These are phyloP conservation scores for Ulmus americana DNA, from an alignment of 331 rosid species.

Conservation along the genomic window DNA sequence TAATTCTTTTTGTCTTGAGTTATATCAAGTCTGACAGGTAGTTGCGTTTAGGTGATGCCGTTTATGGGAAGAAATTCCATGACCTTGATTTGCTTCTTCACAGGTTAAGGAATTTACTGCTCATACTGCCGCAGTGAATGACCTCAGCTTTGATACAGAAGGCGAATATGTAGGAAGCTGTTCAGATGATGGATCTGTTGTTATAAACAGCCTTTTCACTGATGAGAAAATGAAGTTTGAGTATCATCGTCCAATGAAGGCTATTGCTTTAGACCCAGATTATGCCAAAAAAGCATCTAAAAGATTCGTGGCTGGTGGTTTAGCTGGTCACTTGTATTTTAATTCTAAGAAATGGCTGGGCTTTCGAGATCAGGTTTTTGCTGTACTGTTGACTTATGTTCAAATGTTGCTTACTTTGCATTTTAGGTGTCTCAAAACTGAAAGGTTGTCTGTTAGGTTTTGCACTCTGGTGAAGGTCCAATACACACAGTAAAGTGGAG, in stretches of 20 bases:
- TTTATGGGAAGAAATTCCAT: slow-evolving; percentile 15
- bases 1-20: background rate
- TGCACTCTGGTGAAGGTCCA: slow-evolving; percentile 99
- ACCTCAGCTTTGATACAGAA: slow-evolving; percentile 79
- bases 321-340: slow-evolving; percentile 79
- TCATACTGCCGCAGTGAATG: slow-evolving; percentile 80
- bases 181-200: slow-evolving; percentile 87
- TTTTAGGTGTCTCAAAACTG: slow-evolving; percentile 18
- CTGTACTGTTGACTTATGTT: slow-evolving; percentile 15
- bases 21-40: background rate
- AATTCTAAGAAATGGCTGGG: slow-evolving; percentile 94
- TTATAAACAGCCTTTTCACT: slow-evolving; percentile 73
- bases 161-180: slow-evolving; percentile 96
- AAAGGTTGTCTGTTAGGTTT: slow-evolving; percentile 49
- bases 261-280: slow-evolving; percentile 79
- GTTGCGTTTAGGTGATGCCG: slow-evolving; percentile 15
- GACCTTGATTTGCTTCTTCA: slow-evolving; percentile 22
- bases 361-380: slow-evolving; percentile 79
- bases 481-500: slow-evolving; percentile 96
- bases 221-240: slow-evolving; percentile 84
- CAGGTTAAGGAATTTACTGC: slow-evolving; percentile 86
- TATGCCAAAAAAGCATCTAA: slow-evolving; percentile 65
- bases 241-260: slow-evolving; percentile 95
- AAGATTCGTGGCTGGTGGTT: slow-evolving; percentile 94
- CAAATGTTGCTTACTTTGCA: slow-evolving; percentile 10